These are phyloP conservation scores for Plasmodium berghei DNA, from an alignment of 169 alveolate species.

Conservation along the genomic window DNA sequence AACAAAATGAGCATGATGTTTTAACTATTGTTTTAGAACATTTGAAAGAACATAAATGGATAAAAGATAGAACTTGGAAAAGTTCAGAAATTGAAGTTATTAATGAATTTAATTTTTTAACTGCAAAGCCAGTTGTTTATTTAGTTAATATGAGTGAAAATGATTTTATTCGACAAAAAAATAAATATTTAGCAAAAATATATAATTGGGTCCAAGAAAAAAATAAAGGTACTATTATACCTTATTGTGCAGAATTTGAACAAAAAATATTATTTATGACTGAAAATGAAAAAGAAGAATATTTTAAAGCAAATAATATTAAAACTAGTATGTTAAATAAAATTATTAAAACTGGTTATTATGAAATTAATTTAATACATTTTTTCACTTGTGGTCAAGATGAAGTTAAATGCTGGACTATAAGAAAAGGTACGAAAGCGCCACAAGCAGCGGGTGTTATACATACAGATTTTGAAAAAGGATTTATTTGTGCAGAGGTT, in stretches of 20 bases:
- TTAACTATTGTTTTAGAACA: slow-evolving; percentile 89
- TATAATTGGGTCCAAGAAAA: slow-evolving; percentile 97
- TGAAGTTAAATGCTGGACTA: slow-evolving; percentile 99
- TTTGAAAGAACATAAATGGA: slow-evolving; percentile 93
- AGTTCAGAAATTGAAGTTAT: slow-evolving; percentile 92
- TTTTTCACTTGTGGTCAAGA: slow-evolving; percentile 99
- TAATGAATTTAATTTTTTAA: slow-evolving; percentile 94
- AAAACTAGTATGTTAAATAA: slow-evolving; percentile 93
- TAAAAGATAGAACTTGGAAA: slow-evolving; percentile 92
- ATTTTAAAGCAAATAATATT: slow-evolving; percentile 87
- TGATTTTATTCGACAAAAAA: slow-evolving; percentile 97
- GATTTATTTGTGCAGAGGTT: slow-evolving; percentile 99
- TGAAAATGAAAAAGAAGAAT: slow-evolving; percentile 88
- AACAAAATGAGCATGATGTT: slow-evolving; percentile 93
- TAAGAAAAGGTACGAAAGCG: slow-evolving; percentile 96
- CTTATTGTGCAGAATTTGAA: slow-evolving; percentile 98
- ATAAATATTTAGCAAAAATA: slow-evolving; percentile 96
- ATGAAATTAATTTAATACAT: slow-evolving; percentile 95
- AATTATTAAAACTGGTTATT: slow-evolving; percentile 97
- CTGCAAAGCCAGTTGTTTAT: slow-evolving; percentile 99
- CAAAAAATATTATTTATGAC: slow-evolving; percentile 90
- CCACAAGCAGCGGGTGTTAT: slow-evolving; percentile 97
- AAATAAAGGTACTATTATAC: slow-evolving; percentile 98
- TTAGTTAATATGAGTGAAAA: slow-evolving; percentile 95
- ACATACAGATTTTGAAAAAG: slow-evolving; percentile 98